Evolutionary conservation across 345 rosid species (phyloP).

Genomic region (Salix dunnii): DNA sequence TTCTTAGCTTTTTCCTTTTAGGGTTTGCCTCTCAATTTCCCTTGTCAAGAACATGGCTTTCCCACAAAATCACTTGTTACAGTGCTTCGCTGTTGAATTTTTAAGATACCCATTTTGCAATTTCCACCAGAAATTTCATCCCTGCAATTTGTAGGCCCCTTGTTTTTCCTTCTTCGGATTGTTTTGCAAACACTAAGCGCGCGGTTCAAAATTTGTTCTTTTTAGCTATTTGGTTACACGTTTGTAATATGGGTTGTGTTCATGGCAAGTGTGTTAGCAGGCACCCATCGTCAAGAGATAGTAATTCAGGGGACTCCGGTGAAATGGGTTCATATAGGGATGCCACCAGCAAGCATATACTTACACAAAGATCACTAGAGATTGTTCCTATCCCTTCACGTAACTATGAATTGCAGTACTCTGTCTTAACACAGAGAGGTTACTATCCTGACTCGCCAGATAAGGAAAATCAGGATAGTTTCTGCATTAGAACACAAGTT

Average conservation of each 20-base stretch:
- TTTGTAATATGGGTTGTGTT: conserved; percentile 71
- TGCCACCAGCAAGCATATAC: conserved; percentile 37
- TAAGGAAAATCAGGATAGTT: conserved; percentile 83
- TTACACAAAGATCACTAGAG: conserved; percentile 59
- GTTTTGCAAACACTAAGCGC: conserved; percentile 23
- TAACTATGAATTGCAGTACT: conserved; percentile 63
- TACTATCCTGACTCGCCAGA: conserved; percentile 81
- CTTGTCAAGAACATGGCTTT: conserved; percentile 17
- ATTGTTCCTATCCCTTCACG: conserved; percentile 59
- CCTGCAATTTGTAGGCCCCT: neutral
- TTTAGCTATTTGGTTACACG: conserved; percentile 6
- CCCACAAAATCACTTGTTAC: conserved; percentile 21
- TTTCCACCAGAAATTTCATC: conserved; percentile 17
- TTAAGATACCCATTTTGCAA: conserved; percentile 16
- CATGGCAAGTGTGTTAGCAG: conserved; percentile 76
- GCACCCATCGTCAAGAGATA: conserved; percentile 56
- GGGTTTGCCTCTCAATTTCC: conserved; percentile 12
- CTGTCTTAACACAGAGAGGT: conserved; percentile 71
- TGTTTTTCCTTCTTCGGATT: conserved; percentile 21
- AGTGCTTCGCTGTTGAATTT: conserved; percentile 28
- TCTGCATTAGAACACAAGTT: conserved; percentile 61
- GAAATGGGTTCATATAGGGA: conserved; percentile 22
- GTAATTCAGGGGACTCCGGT: conserved; percentile 38
- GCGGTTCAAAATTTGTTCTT: conserved; percentile 6
- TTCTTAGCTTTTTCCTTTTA: conserved; percentile 2